Evolutionary conservation across 805 yeast species (phyloP).

Genomic region (Allodekkera sacchari): DNA sequence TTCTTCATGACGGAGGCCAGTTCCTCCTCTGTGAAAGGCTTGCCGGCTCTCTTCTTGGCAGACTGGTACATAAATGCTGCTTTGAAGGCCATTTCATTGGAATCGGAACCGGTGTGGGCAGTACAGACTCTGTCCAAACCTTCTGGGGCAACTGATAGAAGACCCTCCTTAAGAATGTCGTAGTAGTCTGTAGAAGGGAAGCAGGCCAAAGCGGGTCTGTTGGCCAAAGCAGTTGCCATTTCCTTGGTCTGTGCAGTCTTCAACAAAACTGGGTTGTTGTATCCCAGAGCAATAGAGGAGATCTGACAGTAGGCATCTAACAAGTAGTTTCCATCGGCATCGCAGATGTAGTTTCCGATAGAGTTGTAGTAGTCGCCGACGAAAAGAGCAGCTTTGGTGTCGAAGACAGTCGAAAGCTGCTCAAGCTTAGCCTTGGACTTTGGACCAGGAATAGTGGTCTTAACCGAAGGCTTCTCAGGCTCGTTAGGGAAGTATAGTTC

Average conservation of each 20-base stretch:
- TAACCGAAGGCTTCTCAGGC: conserved; percentile 38
- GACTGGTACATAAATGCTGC: conserved; percentile 64
- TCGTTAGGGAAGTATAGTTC: conserved; percentile 35
- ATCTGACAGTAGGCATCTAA: conserved; percentile 68
- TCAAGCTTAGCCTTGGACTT: conserved; percentile 28
- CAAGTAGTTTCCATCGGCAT: conserved; percentile 54
- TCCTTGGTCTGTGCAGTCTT: conserved; percentile 50
- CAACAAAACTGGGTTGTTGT: conserved; percentile 58
- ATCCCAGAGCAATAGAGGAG: conserved; percentile 63
- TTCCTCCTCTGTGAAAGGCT: conserved; percentile 38
- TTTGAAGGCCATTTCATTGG: conserved; percentile 63
- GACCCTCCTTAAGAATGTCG: conserved; percentile 35
- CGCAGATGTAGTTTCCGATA: conserved; percentile 55
- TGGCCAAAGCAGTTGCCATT: conserved; percentile 57
- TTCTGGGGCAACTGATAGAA: conserved; percentile 57
- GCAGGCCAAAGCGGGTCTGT: conserved; percentile 62
- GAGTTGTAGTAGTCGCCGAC: conserved; percentile 59
- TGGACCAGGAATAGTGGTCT: conserved; percentile 42
- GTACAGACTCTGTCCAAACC: conserved; percentile 57
- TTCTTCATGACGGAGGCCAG: conserved; percentile 41
- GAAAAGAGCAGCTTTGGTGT: conserved; percentile 55
- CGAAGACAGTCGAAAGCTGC: conserved; percentile 41
- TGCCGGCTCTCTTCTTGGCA: conserved; percentile 36
- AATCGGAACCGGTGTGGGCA: conserved; percentile 60
- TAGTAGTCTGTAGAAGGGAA: conserved; percentile 53